Base-by-base conservation (phyloP, 768 basidiomycete species). In the Terana coerulea region DNA sequence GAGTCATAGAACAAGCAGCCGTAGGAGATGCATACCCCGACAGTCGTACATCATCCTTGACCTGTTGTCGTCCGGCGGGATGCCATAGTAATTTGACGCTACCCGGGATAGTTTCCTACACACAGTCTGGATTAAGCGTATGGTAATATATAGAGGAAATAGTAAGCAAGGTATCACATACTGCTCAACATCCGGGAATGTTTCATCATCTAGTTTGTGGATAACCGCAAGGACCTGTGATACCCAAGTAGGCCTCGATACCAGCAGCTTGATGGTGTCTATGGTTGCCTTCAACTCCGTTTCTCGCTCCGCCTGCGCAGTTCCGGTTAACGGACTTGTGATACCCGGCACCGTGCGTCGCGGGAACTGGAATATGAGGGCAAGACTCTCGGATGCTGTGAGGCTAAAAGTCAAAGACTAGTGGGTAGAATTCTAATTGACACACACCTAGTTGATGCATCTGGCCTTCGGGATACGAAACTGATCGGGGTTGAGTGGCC, bases 401-500 rank as follows among this genome's bases (percentile, higher is more conserved):
- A 11, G 21, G 10, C 12, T 21, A 3, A 10, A 10, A 21, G 29
- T n/a, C n/a, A 5, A 63, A 46, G 15, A 61, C 62, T 39, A 61
- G 57, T 6, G 3, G 6, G 12, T 9, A 22, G 5, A 33, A 21
- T n/a, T n/a, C n/a, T n/a, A 14, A 33, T 6, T 19, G 9, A 30
- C 19, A 17, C 28, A 1, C 12, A 46, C 45, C 45, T n/a, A 31
- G 29, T 17, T 46, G 29, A 11, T 22, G n/a, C 11, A 60, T 51
- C 21, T 58, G 39, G 5, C 51, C 55, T 49, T 67, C 61, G 11
- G 67, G 64, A 47, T 69, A 67, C 60, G 61, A 67, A 3, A 59
- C 30, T 5, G 57, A 53, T 17, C 64, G 62, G 21, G 49, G 29
- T 10, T 65, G 19, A 10, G 57, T 47, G 7, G 66, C 67, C 39